Conservation (phyloP, 495 filamentous ascomycete genomes). For the Neurospora sp. region DNA sequence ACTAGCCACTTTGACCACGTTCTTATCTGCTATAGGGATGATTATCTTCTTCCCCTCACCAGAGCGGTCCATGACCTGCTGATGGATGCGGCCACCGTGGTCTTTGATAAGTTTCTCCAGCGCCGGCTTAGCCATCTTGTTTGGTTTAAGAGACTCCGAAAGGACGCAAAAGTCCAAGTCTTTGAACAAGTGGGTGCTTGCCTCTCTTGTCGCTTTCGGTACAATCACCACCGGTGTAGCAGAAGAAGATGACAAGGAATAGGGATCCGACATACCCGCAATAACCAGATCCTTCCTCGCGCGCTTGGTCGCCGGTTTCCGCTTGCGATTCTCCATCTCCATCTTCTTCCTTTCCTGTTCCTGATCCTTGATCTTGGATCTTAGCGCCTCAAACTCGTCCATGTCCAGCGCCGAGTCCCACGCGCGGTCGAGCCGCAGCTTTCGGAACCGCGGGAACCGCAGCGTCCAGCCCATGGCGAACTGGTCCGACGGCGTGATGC, state of each 20-base stretch:
- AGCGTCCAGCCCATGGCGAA: constrained; percentile 73
- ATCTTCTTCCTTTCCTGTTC: constrained; percentile 64
- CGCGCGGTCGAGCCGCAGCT: constrained; percentile 65
- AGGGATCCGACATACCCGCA: constrained; percentile 52
- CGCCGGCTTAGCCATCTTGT: constrained; percentile 65
- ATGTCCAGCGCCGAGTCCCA: constrained; percentile 75
- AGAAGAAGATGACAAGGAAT: constrained; percentile 22
- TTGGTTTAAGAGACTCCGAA: constrained; percentile 29
- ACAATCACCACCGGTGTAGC: constrained; percentile 43
- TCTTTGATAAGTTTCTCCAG: constrained; percentile 81
- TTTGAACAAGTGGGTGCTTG: constrained; percentile 47
- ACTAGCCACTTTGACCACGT: constrained; percentile 76
- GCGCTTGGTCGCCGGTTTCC: constrained; percentile 47
- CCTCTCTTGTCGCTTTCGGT: background rate
- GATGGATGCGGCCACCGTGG: constrained; percentile 75
- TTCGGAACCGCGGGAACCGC: constrained; percentile 87
- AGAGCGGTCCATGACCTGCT: constrained; percentile 38
- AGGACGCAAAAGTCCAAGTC: constrained; percentile 67
- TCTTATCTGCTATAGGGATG: constrained; percentile 71
- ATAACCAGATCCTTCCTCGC: constrained; percentile 61
- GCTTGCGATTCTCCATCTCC: constrained; percentile 64
- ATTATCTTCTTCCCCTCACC: constrained; percentile 42
- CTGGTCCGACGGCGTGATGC: constrained; percentile 57
- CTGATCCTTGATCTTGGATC: constrained; percentile 55
- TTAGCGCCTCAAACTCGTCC: constrained; percentile 65